These are phyloP conservation scores for Aquilaria malaccensis DNA, from an alignment of 345 rosid genomes.

Conservation along the genomic window DNA sequence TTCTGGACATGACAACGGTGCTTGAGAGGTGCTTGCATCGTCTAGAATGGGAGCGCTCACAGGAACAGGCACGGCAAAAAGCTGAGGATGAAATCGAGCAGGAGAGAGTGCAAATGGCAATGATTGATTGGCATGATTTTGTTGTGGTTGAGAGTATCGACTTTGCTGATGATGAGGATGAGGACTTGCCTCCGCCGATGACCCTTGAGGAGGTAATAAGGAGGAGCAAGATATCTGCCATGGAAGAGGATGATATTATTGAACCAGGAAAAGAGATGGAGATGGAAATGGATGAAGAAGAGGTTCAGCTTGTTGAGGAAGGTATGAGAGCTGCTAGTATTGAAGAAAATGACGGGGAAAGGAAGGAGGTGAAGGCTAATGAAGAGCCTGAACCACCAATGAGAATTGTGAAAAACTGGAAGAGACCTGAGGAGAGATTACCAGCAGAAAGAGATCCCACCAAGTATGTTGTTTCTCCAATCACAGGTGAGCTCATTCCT, in stretches of 20 bases:
- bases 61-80: conserved; percentile 79
- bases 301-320: conserved; percentile 81
- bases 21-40: conserved; percentile 79
- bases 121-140: conserved; percentile 96
- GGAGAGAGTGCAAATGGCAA: conserved; percentile 82
- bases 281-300: conserved; percentile 97
- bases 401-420: conserved; percentile 92
- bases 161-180: conserved; percentile 91
- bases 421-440: conserved; percentile 88
- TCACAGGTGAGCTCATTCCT: conserved; percentile 85
- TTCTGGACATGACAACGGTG: conserved; percentile 61
- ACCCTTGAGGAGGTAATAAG: conserved; percentile 78
- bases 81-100: conserved; percentile 86
- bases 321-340: conserved; percentile 73
- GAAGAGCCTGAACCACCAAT: conserved; percentile 76
- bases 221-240: conserved; percentile 65
- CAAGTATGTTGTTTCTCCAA: conserved; percentile 73
- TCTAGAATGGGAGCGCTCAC: conserved; percentile 78
- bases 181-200: conserved; percentile 77
- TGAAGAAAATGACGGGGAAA: conserved; percentile 43
- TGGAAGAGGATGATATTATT: conserved; percentile 58
- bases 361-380: conserved; percentile 22
- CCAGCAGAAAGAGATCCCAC: conserved; percentile 77
- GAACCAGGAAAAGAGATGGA: conserved; percentile 90
- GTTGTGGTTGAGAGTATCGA: conserved; percentile 77